phyloP scores from a whole-genome alignment of 2,329 filamentous ascomycete species.

The Alternaria solani region DNA sequence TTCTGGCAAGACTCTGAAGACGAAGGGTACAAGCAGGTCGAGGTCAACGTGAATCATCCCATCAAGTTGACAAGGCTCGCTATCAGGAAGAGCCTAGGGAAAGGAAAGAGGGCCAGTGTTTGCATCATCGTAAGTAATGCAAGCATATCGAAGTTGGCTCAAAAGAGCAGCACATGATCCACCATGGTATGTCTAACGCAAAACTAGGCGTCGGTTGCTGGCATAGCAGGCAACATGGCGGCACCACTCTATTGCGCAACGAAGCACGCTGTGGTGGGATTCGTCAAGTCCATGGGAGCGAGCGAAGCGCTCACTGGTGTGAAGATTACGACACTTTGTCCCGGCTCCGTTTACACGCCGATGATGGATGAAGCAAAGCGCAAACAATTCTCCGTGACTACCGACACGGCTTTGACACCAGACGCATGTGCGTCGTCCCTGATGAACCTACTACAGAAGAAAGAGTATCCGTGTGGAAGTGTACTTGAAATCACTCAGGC shows the following conservation, averaged over 20 bases:
- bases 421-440: constrained; percentile 33
- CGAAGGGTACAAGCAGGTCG: constrained; percentile 38
- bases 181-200: not conserved
- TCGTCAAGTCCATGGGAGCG: constrained; percentile 39
- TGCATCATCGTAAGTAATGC: constrained; percentile 41
- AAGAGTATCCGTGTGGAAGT: constrained; percentile 37
- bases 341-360: constrained; percentile 36
- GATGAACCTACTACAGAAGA: constrained; percentile 39
- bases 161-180: not conserved
- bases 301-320: constrained; percentile 40
- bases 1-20: constrained; percentile 45
- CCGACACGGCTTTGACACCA: constrained; percentile 24
- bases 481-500: constrained; percentile 32
- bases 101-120: constrained; percentile 39
- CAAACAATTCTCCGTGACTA: constrained; percentile 30
- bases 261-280: constrained; percentile 44
- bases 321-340: constrained; percentile 42
- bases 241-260: constrained; percentile 43
- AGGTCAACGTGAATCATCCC: constrained; percentile 43
- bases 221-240: constrained; percentile 34
- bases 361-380: constrained; percentile 33
- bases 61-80: constrained; percentile 44
- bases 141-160: not conserved
- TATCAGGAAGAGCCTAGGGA: constrained; percentile 36
- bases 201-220: constrained; percentile 35